Conservation (phyloP, 805 yeast genomes). For the Sungouiella thailandica region DNA sequence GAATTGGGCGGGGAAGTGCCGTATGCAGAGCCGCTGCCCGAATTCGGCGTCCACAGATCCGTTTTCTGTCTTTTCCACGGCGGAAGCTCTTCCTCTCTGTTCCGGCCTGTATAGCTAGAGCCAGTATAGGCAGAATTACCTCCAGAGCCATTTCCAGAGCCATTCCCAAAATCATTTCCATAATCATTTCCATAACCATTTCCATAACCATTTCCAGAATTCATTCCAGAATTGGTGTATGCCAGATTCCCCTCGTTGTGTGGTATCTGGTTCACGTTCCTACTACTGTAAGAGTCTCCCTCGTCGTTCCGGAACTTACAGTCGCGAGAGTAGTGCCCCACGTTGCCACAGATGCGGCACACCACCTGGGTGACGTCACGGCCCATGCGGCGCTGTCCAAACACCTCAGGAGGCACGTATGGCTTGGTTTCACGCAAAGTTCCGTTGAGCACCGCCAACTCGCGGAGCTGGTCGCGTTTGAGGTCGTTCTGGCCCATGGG, state of each 20-base stretch:
- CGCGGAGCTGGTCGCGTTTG: conserved; percentile 86
- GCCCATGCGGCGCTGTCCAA: conserved; percentile 26
- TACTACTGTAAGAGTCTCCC: not conserved
- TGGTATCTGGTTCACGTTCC: conserved; percentile 3
- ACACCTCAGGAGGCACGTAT: conserved; percentile 35
- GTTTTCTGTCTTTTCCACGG: conserved; percentile 25
- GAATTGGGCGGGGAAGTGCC: no score
- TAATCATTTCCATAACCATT: no score
- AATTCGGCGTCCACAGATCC: conserved; percentile 21
- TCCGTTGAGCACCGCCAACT: conserved; percentile 91
- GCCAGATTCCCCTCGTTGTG: not conserved
- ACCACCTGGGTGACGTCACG: conserved; percentile 50
- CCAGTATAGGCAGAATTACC: no score
- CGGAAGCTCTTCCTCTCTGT: conserved; percentile 11
- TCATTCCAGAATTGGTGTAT: no score
- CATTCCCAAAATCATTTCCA: no score
- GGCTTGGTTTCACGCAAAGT: conserved; percentile 80
- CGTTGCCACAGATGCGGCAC: conserved; percentile 74
- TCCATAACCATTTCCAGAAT: no score
- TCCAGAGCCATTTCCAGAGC: no score
- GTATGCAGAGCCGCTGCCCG: no score
- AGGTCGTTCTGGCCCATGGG: conserved; percentile 93
- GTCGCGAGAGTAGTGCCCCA: conserved; percentile 87
- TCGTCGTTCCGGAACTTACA: conserved; percentile 47
- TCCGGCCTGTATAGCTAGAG: not conserved